These are phyloP conservation scores for Allium sativum DNA, from an alignment of 106 monocot genomes.

Conservation along the genomic window DNA sequence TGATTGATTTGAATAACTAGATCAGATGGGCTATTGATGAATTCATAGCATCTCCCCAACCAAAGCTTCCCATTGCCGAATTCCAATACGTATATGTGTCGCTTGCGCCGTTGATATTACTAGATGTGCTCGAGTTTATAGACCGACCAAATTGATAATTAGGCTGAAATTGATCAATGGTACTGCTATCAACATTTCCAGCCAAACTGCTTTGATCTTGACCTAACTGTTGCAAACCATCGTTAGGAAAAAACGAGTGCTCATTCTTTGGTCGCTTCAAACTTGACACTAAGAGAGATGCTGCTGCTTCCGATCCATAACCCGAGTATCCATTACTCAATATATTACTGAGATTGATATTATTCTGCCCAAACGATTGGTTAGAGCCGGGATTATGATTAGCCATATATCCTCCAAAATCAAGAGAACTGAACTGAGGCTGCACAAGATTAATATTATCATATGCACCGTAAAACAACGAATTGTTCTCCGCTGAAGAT, in stretches of 20 bases:
- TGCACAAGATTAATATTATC: conserved; percentile 2
- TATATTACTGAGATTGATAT: not conserved
- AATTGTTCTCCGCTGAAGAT: not conserved
- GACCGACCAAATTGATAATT: not conserved
- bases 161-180: conserved; percentile 5
- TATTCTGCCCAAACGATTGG: not conserved
- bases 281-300: conserved; percentile 6
- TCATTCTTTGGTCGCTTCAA: conserved; percentile 8
- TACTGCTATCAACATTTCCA: not conserved
- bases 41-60: conserved; percentile 22
- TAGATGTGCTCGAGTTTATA: too few species aligned
- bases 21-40: conserved; percentile 43
- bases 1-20: conserved; percentile 8
- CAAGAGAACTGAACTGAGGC: not conserved
- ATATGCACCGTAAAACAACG: not conserved
- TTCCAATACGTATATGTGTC: conserved; percentile 9
- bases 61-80: conserved; percentile 3
- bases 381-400: not conserved
- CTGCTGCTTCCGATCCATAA: not conserved
- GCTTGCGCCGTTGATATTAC: conserved; percentile 1
- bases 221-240: conserved; percentile 1
- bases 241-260: not conserved
- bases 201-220: conserved; percentile 5
- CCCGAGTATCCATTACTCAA: not conserved
- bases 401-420: not conserved